Evolutionary conservation across 768 basidiomycete genomes (phyloP), one percentile per base, ranked within the genome.

Genomic region (Pleurotus tuoliensis): DNA sequence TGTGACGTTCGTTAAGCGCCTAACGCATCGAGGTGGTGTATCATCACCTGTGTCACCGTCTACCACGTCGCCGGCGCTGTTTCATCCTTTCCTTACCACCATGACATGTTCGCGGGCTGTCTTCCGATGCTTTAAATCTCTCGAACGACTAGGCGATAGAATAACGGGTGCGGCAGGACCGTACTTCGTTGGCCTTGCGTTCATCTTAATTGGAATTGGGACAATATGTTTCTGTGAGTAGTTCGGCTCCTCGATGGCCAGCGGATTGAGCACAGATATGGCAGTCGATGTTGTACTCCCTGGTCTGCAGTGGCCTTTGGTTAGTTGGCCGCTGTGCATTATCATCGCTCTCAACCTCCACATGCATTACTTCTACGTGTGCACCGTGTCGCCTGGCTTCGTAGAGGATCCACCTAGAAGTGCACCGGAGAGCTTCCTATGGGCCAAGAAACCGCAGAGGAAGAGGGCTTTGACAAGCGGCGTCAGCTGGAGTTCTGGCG

Each of bases 101-200:
- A 79, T 79, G 78, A 66, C 76, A 63, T 79, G 78, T 61, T 74
- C 79, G 3, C 67, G 72, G 51, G 63, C 67, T 27, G 80, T 82
- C 8, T 81, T 82, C 58, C 71, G 74, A 41, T 82, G 81, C 68
- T 82, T 81, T 67, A 79, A 76, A 64, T 64, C 74, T 12, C 67
- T 95, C 11, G 94, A 98, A 73, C 73, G 83, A 53, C 70, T 75
- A 48, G 95, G 82, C 4, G 92, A 97, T 69, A 75, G 80, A 61
- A 63, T 96, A 39, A 97, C 93, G 0, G 93, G 94, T 53, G 88
- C 90, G 52, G 94, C 92, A 27, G 96, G 96, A 0, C 96, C 94
- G 0, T 83, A 88, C 64, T 98, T 98, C 67, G 83, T 98, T 39
- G 80, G 73, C 1, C 74, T 96, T n/a, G 95, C 93, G 3, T 76